phyloP scores from a whole-genome alignment of 352 stramenopile species.

The Salisapilia sapeloensis region DNA sequence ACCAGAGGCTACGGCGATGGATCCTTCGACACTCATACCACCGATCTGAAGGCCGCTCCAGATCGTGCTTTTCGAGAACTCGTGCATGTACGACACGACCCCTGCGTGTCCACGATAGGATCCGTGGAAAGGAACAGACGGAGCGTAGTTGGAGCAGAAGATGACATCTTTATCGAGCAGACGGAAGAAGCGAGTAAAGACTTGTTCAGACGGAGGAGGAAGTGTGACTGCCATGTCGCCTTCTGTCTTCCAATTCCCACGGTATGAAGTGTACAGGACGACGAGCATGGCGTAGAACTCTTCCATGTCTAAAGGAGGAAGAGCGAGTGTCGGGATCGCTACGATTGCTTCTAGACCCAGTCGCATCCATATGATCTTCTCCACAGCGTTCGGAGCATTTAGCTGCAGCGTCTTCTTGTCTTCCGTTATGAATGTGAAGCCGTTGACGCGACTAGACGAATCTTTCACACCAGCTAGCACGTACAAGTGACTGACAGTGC shows the following conservation, averaged over 20 bases:
- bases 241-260: constrained; percentile 65
- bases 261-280: constrained; percentile 65
- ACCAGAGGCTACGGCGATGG: constrained; percentile 63
- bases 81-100: constrained; percentile 62
- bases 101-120: constrained; percentile 56
- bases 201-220: constrained; percentile 66
- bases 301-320: constrained; percentile 73
- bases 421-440: constrained; percentile 79
- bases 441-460: constrained; percentile 55
- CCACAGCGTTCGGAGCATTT: constrained; percentile 50
- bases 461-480: constrained; percentile 72
- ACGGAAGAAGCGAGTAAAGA: constrained; percentile 78
- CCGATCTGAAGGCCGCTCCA: constrained; percentile 82
- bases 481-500: constrained; percentile 52
- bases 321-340: constrained; percentile 56
- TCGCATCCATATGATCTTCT: constrained; percentile 82
- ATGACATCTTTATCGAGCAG: constrained; percentile 75
- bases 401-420: constrained; percentile 77
- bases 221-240: constrained; percentile 80
- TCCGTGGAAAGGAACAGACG: constrained; percentile 75
- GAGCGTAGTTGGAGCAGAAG: constrained; percentile 79
- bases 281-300: constrained; percentile 84
- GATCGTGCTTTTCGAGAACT: constrained; percentile 57
- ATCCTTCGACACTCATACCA: constrained; percentile 66
- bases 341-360: constrained; percentile 71